Percentiles rank a stretch among this genome's conserved stretches.
Conservation (phyloP, 768 basidiomycete genomes). For the Cystofilobasidium macerans region DNA sequence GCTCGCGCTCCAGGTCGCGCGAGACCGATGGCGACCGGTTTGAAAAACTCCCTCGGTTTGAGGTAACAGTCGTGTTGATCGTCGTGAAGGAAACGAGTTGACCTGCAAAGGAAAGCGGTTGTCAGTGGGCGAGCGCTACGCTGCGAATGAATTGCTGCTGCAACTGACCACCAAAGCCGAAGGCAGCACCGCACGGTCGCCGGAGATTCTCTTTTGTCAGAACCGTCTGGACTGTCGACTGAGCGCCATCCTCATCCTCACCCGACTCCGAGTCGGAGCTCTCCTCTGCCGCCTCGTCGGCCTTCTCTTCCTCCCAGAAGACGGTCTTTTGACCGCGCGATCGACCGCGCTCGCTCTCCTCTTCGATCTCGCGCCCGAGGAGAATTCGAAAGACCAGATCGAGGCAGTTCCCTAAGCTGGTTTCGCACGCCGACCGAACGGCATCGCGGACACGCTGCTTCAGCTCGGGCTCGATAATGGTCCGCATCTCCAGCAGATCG, state of each 20-base stretch:
- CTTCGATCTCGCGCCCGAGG: conserved; percentile 45
- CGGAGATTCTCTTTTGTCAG: conserved; percentile 65
- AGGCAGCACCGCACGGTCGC: conserved; percentile 77
- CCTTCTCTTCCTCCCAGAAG: conserved; percentile 38
- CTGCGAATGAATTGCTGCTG: not conserved
- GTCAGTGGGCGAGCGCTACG: conserved; percentile 11
- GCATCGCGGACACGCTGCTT: conserved; percentile 50
- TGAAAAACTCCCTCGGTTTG: conserved; percentile 75
- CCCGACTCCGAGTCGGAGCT: conserved; percentile 62
- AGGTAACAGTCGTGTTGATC: not conserved
- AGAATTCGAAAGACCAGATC: conserved; percentile 49
- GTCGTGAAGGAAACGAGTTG: not conserved
- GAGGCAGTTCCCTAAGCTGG: conserved; percentile 44
- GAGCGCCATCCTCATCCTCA: conserved; percentile 31
- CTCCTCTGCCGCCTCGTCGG: conserved; percentile 41
- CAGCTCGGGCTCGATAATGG: conserved; percentile 65
- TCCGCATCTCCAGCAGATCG: conserved; percentile 64
- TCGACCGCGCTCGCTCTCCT: conserved; percentile 29
- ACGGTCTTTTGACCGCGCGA: conserved; percentile 36
- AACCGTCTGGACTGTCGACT: conserved; percentile 45
- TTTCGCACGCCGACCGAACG: conserved; percentile 2
- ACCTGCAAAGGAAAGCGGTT: not conserved
- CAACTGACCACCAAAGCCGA: conserved; percentile 69
- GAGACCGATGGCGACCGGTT: conserved; percentile 40
- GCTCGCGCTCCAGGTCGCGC: conserved; percentile 24